Base-by-base conservation (phyloP, 1,284 basidiomycete species). In the Puccinia hordei region DNA sequence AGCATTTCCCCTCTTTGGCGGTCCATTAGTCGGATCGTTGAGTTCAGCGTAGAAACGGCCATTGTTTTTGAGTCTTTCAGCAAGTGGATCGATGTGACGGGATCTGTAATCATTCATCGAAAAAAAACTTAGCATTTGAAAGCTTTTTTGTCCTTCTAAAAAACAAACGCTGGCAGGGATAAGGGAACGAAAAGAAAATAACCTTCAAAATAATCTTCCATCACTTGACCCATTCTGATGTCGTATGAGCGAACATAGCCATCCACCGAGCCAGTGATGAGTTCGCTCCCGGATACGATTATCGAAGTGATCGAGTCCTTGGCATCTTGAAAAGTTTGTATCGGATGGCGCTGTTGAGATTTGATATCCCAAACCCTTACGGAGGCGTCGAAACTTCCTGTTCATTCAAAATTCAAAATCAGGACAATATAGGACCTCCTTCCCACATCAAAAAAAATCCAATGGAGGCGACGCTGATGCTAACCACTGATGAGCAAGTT, bases 181-280 rank as follows among this genome's bases (percentile, higher is more conserved):
- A 19, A 19, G 15, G 15, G 9, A 49, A 49, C 6, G 13, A 19
- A 49, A 72, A 51, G 44, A 33, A 27, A 72, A 53, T n/a, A 12
- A 95, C 94, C 89, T 13, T 95, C 94, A 81, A 99, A 89, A 83
- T 91, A 94, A 86, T 99, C 97, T 68, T 91, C 89, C 4, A 91
- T 90, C 38, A 98, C 86, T 85, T 95, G 90, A 30, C 97, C 97
- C 87, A 92, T 93, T 66, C 96, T 91, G 44, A 99, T 87, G 86
- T 99, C 97, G 86, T 98, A 98, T 0, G 92, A 92, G 30, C 97
- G 90, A 46, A 98, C 90, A 83, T 92, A 89, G 0, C 97, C 96
- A 83, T 99, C 97, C 1, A 96, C 91, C 0, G 92, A 94, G 0
- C 93, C 93, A 0, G 93, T 89, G 61, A 92, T 88, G 82, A 98